Base-by-base conservation (phyloP, 768 basidiomycete genomes). In the Termitomyces sp. region DNA sequence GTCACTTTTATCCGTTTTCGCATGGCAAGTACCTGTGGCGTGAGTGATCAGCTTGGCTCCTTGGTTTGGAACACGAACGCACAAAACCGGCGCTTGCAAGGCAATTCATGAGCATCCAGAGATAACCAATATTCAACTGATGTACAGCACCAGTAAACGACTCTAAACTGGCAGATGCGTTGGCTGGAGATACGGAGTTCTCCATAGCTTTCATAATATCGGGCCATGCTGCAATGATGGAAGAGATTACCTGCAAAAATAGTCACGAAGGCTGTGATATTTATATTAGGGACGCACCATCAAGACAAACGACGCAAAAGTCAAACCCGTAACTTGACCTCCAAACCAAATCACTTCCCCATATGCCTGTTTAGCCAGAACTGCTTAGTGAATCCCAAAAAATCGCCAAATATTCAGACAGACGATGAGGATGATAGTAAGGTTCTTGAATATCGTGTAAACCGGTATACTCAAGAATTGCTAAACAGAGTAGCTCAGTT, bases 371-470 rank as follows among this genome's bases (percentile, higher is more conserved):
- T 49, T 12, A 12, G 41, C 34, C 12, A 51, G 9, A 37, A 52
- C 56, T 41, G 47, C 21, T 59, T 45, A 56, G 44, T 15, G 26
- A 22, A 51, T 30, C 22, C 46, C 10, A 46, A 14, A 42, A 54
- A 19, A 26, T 45, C 35, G 55, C 14, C 43, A 0, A 49, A 60
- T 24, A 12, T 40, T 14, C 11, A 47, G 30, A 77, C 88, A 61
- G 60, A 93, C 95, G 66, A 98, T 98, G 28, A 99, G 80, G 61
- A 99, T 98, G 64, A 98, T 99, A n/a, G 97, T 98, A 65, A 98
- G 66, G 68, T 99, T 99, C 73, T 99, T 99, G 82, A 98, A 98
- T 60, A 99, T 98, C 0, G 97, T 98, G 73, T 98, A 99, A 26
- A 98, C 86, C 0, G 97, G 97, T 71, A 99, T 98, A 60, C 85